A percentile compares a stretch with the other conserved stretches of the same genome.
Evolutionary conservation across 306 rosid genomes (phyloP).

Genomic region (Quercus glauca): DNA sequence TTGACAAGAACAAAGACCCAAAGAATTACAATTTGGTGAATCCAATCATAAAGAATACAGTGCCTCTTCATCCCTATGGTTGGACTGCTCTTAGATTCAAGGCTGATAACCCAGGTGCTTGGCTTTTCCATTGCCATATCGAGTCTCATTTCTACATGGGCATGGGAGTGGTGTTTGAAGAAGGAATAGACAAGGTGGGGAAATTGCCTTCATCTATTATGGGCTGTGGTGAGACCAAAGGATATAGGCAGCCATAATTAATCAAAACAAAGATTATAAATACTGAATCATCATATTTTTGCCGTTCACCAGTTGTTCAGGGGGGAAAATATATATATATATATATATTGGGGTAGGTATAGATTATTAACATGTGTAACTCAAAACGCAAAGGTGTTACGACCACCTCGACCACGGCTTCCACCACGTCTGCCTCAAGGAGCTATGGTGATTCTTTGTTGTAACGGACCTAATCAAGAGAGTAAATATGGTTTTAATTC

Average conservation of each 20-base stretch:
- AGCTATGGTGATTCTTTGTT: too few relatives aligned
- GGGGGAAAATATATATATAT: too few relatives aligned
- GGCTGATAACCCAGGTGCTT: slow-evolving; percentile 76
- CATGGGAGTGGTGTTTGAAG: slow-evolving; percentile 84
- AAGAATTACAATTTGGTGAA: slow-evolving; percentile 64
- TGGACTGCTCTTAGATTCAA: slow-evolving; percentile 90
- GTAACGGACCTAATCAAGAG: too few relatives aligned
- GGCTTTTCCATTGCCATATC: slow-evolving; percentile 93
- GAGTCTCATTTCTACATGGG: slow-evolving; percentile 86
- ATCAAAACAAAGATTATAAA: background rate
- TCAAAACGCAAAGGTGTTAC: too few relatives aligned
- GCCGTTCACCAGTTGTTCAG: too few relatives aligned
- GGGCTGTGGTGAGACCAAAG: slow-evolving; percentile 71
- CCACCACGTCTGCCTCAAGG: too few relatives aligned
- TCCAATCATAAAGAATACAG: slow-evolving; percentile 84
- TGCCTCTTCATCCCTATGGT: slow-evolving; percentile 62
- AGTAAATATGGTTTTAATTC: too few relatives aligned
- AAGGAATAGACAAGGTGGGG: slow-evolving; percentile 67
- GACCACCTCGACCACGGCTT: too few relatives aligned
- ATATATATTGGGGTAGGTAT: too few relatives aligned
- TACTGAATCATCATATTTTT: too few relatives aligned
- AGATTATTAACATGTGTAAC: too few relatives aligned
- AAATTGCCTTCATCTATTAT: slow-evolving; percentile 67
- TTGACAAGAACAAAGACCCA: slow-evolving; percentile 42
- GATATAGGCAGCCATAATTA: slow-evolving; percentile 31